Base-by-base conservation (phyloP, 768 basidiomycete genomes). In the Agaricus subrufescens region DNA sequence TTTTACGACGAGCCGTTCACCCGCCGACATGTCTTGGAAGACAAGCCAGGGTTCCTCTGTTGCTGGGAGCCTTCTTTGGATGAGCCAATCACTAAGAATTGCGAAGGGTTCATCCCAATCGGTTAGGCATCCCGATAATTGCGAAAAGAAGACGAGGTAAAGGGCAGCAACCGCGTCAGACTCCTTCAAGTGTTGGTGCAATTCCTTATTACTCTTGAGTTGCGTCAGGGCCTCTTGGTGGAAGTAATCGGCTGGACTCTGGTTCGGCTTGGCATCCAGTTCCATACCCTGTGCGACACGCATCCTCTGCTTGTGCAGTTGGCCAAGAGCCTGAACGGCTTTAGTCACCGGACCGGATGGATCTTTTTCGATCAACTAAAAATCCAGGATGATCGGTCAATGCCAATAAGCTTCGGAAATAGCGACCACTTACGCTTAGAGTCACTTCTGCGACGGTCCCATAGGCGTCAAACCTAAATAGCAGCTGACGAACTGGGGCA, bases 161-260 rank as follows among this genome's bases (percentile, higher is more conserved):
- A 91, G 65, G 4, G 91, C 89, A 3, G 91, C 90, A 60, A 87
- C 77, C 9, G 88, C 91, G 62, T 92, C 89, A 47, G 75, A 75
- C 56, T 88, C 88, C 42, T 73, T 74, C 71, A 86, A 82, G 27
- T 72, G 66, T 10, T 80, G 81, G 37, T 75, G 75, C 57, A 78
- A 69, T 52, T 80, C 77, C 64, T 80, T 84, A 54, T 80, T 77
- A 50, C 71, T 76, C 56, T 75, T 73, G 46, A 91, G 73, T 64
- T 85, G 83, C 60, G 79, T 80, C 43, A 76, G 74, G n/a, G 88
- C 86, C 63, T 84, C 84, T 58, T 87, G 78, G 67, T 84, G 82
- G 67, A 86, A 85, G 63, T 84, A 82, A 54, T 77, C 78, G 4
- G 85, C 79, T n/a, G 76, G 70, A 29, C 85, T 79, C 51, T 75